These are phyloP conservation scores for Bacidia rubella DNA, from an alignment of 495 filamentous ascomycete species.

Conservation along the genomic window DNA sequence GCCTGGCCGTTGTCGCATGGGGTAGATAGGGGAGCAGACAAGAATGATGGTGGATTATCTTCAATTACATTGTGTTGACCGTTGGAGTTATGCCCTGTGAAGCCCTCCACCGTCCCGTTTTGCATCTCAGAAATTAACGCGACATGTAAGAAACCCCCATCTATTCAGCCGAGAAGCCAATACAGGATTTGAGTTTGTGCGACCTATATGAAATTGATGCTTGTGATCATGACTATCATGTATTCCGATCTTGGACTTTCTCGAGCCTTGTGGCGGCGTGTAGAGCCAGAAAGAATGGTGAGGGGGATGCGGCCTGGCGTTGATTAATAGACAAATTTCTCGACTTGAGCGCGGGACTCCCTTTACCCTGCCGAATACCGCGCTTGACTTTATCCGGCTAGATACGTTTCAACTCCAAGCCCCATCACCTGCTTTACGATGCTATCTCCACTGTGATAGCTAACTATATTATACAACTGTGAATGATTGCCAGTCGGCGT, in stretches of 20 bases:
- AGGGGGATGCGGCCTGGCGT: slow-evolving; percentile 13
- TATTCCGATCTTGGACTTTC: slow-evolving; percentile 50
- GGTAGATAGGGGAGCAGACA: slow-evolving; percentile 17
- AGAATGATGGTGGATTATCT: slow-evolving; percentile 18
- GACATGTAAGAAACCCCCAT: slow-evolving; percentile 43
- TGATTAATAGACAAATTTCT: slow-evolving; percentile 12
- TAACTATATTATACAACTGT: too few species aligned
- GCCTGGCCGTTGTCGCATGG: neutral
- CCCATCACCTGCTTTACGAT: too few species aligned
- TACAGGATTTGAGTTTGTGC: too few species aligned
- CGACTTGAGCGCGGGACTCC: slow-evolving; percentile 10
- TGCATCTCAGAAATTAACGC: slow-evolving; percentile 43
- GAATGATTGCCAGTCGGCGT: too few species aligned
- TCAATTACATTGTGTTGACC: slow-evolving; percentile 19
- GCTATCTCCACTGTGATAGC: too few species aligned
- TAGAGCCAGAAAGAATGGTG: slow-evolving; percentile 13
- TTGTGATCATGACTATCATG: slow-evolving; percentile 33
- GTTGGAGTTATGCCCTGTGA: slow-evolving; percentile 33
- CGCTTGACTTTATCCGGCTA: too few species aligned
- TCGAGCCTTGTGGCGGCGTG: slow-evolving; percentile 15
- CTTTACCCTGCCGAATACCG: neutral
- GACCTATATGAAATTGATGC: slow-evolving; percentile 54
- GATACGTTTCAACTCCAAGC: too few species aligned
- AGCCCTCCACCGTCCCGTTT: slow-evolving; percentile 39
- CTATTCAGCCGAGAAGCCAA: slow-evolving; percentile 50